Conservation (phyloP, 2,329 filamentous ascomycete species). For the Anisogramma anomala region DNA sequence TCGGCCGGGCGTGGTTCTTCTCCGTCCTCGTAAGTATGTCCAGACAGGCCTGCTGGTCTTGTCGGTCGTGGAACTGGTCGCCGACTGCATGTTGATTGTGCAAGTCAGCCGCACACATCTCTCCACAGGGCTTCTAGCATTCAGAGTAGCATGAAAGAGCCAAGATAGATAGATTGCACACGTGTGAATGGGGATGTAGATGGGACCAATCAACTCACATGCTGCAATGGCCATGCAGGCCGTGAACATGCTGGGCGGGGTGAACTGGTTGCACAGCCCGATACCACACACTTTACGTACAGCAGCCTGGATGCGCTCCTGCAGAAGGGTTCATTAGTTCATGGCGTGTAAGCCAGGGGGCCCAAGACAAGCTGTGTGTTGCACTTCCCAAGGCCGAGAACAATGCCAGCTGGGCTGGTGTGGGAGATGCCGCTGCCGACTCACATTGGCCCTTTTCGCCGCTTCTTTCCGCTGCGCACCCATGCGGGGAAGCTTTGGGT, state of each 20-base stretch:
- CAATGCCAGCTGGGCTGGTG: background rate
- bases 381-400: too few relatives aligned
- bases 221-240: slow-evolving; percentile 44
- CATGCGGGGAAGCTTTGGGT: slow-evolving; percentile 40
- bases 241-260: slow-evolving; percentile 44
- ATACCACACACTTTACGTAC: slow-evolving; percentile 48
- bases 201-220: slow-evolving; percentile 28
- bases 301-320: slow-evolving; percentile 33
- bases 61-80: slow-evolving; percentile 20
- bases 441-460: slow-evolving; percentile 29
- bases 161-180: too few relatives aligned
- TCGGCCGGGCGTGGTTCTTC: slow-evolving; percentile 23
- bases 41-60: slow-evolving; percentile 22
- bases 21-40: slow-evolving; percentile 22
- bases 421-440: slow-evolving; percentile 11
- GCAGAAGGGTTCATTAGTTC: slow-evolving; percentile 3
- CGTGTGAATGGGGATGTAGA: too few relatives aligned
- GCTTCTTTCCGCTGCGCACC: slow-evolving; percentile 30
- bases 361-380: background rate
- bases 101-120: slow-evolving; percentile 11
- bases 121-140: too few relatives aligned
- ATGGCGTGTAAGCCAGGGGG: background rate
- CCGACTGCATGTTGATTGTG: slow-evolving; percentile 18
- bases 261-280: slow-evolving; percentile 42
- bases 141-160: too few relatives aligned